These are phyloP conservation scores for Fusarium sp. DNA, from an alignment of 2,329 filamentous ascomycete genomes.

Conservation along the genomic window DNA sequence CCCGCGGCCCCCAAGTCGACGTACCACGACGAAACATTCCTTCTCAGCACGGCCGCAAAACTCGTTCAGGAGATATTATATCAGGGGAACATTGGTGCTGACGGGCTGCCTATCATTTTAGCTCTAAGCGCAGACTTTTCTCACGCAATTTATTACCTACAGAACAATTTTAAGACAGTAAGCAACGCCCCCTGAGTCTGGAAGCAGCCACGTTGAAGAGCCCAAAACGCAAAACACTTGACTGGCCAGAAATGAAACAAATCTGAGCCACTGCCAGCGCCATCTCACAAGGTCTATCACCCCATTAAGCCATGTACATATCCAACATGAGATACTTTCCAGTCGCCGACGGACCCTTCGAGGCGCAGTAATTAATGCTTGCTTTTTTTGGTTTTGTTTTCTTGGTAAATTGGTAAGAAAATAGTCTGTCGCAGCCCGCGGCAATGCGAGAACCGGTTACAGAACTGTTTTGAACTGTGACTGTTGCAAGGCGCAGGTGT, in stretches of 20 bases:
- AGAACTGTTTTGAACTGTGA: not conserved
- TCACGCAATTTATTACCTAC: not conserved
- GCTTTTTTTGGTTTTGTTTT: not conserved
- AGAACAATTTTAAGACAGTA: not conserved
- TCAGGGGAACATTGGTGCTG: not conserved
- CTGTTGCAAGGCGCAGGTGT: not conserved
- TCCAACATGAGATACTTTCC: not conserved
- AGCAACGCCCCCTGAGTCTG: slow-evolving; percentile 4
- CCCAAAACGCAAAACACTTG: slow-evolving; percentile 16
- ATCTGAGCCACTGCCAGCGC: not conserved
- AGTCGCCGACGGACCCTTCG: not conserved
- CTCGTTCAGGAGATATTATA: slow-evolving; percentile 1
- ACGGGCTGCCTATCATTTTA: not conserved
- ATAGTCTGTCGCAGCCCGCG: not conserved
- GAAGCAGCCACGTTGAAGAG: not conserved
- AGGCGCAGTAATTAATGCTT: slow-evolving; percentile 2
- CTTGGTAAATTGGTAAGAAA: not conserved
- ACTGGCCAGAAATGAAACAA: slow-evolving; percentile 16
- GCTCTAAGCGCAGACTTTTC: not conserved
- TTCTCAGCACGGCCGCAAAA: not conserved
- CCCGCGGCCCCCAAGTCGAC: not conserved
- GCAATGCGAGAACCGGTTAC: not conserved
- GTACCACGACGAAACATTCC: slow-evolving; percentile 26
- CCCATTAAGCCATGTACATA: not conserved
- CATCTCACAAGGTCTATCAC: not conserved